Conservation (phyloP, 164 flowering plant genomes). For the Sextonia rubra region DNA sequence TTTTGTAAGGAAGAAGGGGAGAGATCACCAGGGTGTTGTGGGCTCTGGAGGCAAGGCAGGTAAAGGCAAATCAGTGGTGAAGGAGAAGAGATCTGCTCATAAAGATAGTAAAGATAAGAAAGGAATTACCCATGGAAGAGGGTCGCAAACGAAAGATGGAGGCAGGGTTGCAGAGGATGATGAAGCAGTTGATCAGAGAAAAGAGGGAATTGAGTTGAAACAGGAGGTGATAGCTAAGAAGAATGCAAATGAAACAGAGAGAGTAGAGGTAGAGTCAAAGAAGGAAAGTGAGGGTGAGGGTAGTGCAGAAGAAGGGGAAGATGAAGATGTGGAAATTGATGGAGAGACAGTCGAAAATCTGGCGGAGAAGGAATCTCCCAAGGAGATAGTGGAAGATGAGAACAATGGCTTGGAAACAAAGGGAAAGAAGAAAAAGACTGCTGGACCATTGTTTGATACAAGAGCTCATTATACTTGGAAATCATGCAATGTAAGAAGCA, state of each 20-base stretch:
- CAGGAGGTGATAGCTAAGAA: conserved; percentile 16
- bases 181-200: conserved; percentile 10
- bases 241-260: conserved; percentile 17
- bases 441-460: conserved; percentile 75
- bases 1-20: conserved; percentile 23
- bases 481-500: conserved; percentile 69
- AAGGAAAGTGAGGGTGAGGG: conserved; percentile 35
- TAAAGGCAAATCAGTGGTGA: conserved; percentile 10
- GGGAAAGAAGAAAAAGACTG: conserved; percentile 42
- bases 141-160: background rate
- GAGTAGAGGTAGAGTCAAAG: conserved; percentile 23
- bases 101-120: conserved; percentile 26
- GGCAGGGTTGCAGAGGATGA: conserved; percentile 21
- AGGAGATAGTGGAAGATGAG: conserved; percentile 35
- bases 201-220: conserved; percentile 12
- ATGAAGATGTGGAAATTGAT: conserved; percentile 29
- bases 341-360: conserved; percentile 33
- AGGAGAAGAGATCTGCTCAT: conserved; percentile 17
- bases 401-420: conserved; percentile 15
- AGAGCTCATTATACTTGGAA: conserved; percentile 71
- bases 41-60: conserved; percentile 5
- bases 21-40: background rate
- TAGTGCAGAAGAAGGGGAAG: conserved; percentile 22
- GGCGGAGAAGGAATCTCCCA: conserved; percentile 23
- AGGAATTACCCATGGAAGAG: conserved; percentile 2